Evolutionary conservation across 306 rosid species (phyloP).

Genomic region (Heteromeles arbutifolia): DNA sequence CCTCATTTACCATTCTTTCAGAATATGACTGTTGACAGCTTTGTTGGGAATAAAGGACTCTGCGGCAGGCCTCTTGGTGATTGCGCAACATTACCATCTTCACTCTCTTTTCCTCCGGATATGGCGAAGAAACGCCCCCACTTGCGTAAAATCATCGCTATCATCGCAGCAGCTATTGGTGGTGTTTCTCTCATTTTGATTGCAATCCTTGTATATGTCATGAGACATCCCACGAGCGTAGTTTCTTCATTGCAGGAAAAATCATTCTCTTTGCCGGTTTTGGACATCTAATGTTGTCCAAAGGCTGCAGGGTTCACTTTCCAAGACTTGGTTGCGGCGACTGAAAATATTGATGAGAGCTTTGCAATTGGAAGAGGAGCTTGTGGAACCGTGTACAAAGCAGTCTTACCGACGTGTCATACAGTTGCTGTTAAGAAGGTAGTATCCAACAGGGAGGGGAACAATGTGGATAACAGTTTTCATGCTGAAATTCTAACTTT

Average conservation of each 20-base stretch:
- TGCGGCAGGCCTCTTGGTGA: conserved; percentile 64
- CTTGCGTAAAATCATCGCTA: conserved; percentile 41
- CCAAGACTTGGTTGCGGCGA: conserved; percentile 66
- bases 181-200: conserved; percentile 73
- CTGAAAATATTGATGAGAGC: conserved; percentile 56
- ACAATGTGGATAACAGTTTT: conserved; percentile 61
- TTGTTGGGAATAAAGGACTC: conserved; percentile 55
- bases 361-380: conserved; percentile 74
- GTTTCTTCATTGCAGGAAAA: conserved; percentile 33
- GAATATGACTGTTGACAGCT: conserved; percentile 52
- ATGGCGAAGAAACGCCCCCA: not conserved
- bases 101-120: conserved; percentile 26
- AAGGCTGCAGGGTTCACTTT: conserved; percentile 57
- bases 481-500: conserved; percentile 67
- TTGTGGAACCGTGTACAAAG: conserved; percentile 80
- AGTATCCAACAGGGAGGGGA: conserved; percentile 67
- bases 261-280: conserved; percentile 33
- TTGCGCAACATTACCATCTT: conserved; percentile 38
- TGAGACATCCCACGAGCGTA: conserved; percentile 41
- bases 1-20: conserved; percentile 47
- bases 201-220: conserved; percentile 41
- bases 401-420: conserved; percentile 44
- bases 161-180: conserved; percentile 55
- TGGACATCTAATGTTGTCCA: conserved; percentile 66
- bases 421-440: conserved; percentile 76